Evolutionary conservation across 768 basidiomycete species (phyloP).

Genomic region (Mycena olivaceomarginata): DNA sequence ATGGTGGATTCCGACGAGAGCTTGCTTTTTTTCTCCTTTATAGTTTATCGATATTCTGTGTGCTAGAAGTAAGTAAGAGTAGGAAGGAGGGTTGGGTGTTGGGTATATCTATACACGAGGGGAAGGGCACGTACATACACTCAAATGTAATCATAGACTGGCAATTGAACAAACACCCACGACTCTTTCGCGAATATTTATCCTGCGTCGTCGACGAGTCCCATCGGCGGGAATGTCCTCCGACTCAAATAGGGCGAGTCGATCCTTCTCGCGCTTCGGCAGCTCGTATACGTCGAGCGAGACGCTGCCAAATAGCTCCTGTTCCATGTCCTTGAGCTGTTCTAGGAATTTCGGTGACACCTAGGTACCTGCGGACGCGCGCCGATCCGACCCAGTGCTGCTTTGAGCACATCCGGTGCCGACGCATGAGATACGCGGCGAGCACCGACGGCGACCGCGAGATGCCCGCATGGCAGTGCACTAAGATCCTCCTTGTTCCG

Average conservation of each 20-base stretch:
- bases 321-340: constrained; percentile 62
- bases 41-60: constrained; percentile 46
- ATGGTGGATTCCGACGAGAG: constrained; percentile 6
- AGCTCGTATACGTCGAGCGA: constrained; percentile 61
- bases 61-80: constrained; percentile 10
- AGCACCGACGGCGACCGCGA: constrained; percentile 68
- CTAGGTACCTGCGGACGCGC: constrained; percentile 59
- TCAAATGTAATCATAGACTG: constrained; percentile 36
- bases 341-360: constrained; percentile 65
- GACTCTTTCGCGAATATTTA: not conserved
- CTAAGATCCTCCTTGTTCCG: constrained; percentile 59
- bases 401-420: constrained; percentile 57
- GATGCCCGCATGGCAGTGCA: constrained; percentile 67
- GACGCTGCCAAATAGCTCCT: constrained; percentile 48
- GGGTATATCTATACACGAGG: constrained; percentile 18
- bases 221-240: not conserved
- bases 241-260: constrained; percentile 54
- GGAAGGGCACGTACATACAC: not conserved
- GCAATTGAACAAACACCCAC: not conserved
- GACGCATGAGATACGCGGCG: constrained; percentile 63
- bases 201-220: not conserved
- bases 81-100: not conserved
- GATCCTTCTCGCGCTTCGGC: constrained; percentile 56
- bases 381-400: constrained; percentile 58
- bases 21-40: not conserved